Evolutionary conservation across 2,329 filamentous ascomycete genomes (phyloP).

Genomic region (Cladosporium cucumerinum): DNA sequence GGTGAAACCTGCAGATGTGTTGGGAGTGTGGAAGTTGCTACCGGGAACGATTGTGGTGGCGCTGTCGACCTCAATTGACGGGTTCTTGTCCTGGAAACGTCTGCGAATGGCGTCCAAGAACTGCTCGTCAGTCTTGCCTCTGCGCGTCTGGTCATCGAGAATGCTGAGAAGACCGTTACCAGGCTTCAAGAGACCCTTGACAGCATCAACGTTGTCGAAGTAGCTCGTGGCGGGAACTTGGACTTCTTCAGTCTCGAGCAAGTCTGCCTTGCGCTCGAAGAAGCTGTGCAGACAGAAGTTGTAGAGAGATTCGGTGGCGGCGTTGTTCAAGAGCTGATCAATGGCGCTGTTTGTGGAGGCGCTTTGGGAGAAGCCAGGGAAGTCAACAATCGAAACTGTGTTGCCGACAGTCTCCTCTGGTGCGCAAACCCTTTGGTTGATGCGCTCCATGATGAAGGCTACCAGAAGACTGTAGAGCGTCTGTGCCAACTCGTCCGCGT

Average conservation of each 20-base stretch:
- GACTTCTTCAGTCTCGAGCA: slow-evolving; percentile 92
- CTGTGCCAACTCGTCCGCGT: slow-evolving; percentile 89
- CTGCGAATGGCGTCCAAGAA: slow-evolving; percentile 86
- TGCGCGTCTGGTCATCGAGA: slow-evolving; percentile 89
- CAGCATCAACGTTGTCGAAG: slow-evolving; percentile 95
- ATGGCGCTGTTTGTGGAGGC: slow-evolving; percentile 78
- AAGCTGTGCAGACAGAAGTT: slow-evolving; percentile 93
- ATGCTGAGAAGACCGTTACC: slow-evolving; percentile 93
- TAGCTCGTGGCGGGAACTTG: slow-evolving; percentile 88
- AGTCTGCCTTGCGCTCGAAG: slow-evolving; percentile 89
- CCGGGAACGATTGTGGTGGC: slow-evolving; percentile 74
- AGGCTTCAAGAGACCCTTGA: slow-evolving; percentile 84
- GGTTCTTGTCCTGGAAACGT: slow-evolving; percentile 91
- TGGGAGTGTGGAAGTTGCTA: slow-evolving; percentile 85
- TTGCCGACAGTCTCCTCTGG: slow-evolving; percentile 85
- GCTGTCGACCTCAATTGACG: slow-evolving; percentile 76
- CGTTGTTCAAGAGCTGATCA: slow-evolving; percentile 92
- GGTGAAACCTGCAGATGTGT: slow-evolving; percentile 76
- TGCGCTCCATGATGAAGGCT: slow-evolving; percentile 86
- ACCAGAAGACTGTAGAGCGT: slow-evolving; percentile 93
- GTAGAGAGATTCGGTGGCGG: slow-evolving; percentile 86
- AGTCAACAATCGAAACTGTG: slow-evolving; percentile 92
- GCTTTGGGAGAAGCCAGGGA: slow-evolving; percentile 88
- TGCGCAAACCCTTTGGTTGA: slow-evolving; percentile 87
- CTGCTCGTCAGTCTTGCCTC: slow-evolving; percentile 83